Base-by-base conservation (phyloP, 2,329 filamentous ascomycete species). In the Achaetomium macrosporum region DNA sequence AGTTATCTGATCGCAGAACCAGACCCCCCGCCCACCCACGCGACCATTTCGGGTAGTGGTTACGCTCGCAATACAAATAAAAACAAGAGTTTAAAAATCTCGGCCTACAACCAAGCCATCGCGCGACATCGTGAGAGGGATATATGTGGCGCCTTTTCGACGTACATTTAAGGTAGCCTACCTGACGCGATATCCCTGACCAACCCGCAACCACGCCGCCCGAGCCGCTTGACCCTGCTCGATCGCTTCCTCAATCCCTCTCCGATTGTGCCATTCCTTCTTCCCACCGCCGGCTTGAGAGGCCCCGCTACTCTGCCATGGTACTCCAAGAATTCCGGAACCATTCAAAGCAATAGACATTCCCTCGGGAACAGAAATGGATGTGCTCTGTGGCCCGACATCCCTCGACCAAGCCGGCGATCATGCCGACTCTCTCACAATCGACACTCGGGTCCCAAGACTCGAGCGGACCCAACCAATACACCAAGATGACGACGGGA, bases 401-500 rank as follows among this genome's bases (percentile, higher is more conserved):
- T 53, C 61, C 43, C 58, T 60, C 54, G 58, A 63, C 25, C 25
- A 43, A 29, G 52, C 44, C 52, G 48, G 40, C 39, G 44, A 48
- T 45, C 54, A 55, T 46, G 50, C 53, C 56, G 58, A 61, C n/a
- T 31, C 61, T 20, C 59, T 66, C 40, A 60, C 62, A 19, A 58
- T 66, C 56, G 64, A 68, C 44, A 63, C 65, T 13, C 62, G 64
- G 11, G 50, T 63, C 30, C 37, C 65, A 20, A 52, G 64, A 17
- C 37, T 53, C 46, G 60, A 64, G 33, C 53, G 64, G 35, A 49
- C 62, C 36, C 58, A 62, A 25, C 60, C 63, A 17, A 55, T 64
- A 39, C 57, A 65, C 48, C 64, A 68, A 40, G 66, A 71, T 37
- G 68, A 72, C 33, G 70, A 71, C 39, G 68, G 67, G 30, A 69